Evolutionary conservation across 2,329 filamentous ascomycete species (phyloP).

Genomic region (Fusarium torulosum): DNA sequence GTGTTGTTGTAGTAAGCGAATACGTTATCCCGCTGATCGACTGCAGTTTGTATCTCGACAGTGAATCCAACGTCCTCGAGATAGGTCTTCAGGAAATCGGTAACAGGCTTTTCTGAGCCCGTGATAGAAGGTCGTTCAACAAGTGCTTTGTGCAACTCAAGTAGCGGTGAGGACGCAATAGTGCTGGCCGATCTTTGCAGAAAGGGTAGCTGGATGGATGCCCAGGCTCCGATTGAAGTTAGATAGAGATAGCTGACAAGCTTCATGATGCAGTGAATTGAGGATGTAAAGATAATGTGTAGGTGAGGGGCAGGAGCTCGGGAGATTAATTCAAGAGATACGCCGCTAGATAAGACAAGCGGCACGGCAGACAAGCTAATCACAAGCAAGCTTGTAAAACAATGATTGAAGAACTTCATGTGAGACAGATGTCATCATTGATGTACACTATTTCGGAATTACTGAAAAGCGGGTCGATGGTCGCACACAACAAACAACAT

Average conservation of each 20-base stretch:
- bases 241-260: neutral
- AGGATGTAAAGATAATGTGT: neutral
- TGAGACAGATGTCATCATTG: neutral
- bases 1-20: slow-evolving; percentile 3
- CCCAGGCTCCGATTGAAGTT: neutral
- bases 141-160: slow-evolving; percentile 3
- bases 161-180: neutral
- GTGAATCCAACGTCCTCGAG: neutral
- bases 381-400: neutral
- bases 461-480: slow-evolving; percentile 1
- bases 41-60: neutral
- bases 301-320: slow-evolving; percentile 2
- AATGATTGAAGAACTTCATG: neutral
- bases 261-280: neutral
- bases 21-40: neutral
- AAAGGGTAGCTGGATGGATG: neutral
- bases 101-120: slow-evolving; percentile 6
- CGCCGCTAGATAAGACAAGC: neutral
- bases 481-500: neutral
- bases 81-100: slow-evolving; percentile 2
- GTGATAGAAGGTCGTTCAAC: slow-evolving; percentile 2
- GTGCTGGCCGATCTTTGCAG: neutral
- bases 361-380: neutral
- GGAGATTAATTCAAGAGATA: neutral
- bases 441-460: neutral